Conservation (phyloP, 2,329 filamentous ascomycete species). For the Trematosphaeria pertusa region DNA sequence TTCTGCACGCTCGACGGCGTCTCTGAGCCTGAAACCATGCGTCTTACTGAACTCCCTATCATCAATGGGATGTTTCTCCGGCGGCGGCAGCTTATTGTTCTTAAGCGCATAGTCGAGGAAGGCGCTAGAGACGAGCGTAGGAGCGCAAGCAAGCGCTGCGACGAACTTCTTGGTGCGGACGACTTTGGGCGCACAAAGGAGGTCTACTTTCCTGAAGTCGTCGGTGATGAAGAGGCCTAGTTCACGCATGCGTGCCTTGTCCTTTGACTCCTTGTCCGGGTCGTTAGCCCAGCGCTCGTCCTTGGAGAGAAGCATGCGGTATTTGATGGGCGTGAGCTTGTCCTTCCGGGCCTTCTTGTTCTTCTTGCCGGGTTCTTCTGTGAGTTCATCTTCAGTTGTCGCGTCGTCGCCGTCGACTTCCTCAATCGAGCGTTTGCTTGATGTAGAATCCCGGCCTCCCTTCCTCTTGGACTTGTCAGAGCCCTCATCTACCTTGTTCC, state of each 20-base stretch:
- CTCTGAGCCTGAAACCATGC: slow-evolving; percentile 72
- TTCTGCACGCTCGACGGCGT: slow-evolving; percentile 73
- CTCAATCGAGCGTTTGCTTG: slow-evolving; percentile 54
- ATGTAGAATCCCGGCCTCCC: slow-evolving; percentile 44
- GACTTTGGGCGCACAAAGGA: slow-evolving; percentile 85
- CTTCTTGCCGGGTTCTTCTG: slow-evolving; percentile 66
- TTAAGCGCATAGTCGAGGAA: slow-evolving; percentile 83
- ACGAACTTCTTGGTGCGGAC: slow-evolving; percentile 95
- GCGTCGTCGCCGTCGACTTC: slow-evolving; percentile 51
- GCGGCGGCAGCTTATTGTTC: slow-evolving; percentile 67
- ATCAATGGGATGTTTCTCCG: slow-evolving; percentile 70
- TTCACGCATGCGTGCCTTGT: slow-evolving; percentile 81
- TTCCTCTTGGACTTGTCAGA: slow-evolving; percentile 42
- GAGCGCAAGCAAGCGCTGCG: slow-evolving; percentile 81
- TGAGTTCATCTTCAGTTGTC: slow-evolving; percentile 53
- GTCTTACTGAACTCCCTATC: slow-evolving; percentile 77
- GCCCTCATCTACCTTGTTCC: slow-evolving; percentile 47
- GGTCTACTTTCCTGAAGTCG: slow-evolving; percentile 78
- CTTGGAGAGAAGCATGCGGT: slow-evolving; percentile 82
- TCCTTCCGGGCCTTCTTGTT: slow-evolving; percentile 62
- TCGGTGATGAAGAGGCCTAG: slow-evolving; percentile 82
- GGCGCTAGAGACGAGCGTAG: slow-evolving; percentile 75
- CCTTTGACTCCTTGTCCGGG: slow-evolving; percentile 75
- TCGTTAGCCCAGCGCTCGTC: slow-evolving; percentile 83
- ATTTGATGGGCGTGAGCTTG: slow-evolving; percentile 67